phyloP scores from a whole-genome alignment of 306 rosid genomes.

The Hippophae rhamnoides region DNA sequence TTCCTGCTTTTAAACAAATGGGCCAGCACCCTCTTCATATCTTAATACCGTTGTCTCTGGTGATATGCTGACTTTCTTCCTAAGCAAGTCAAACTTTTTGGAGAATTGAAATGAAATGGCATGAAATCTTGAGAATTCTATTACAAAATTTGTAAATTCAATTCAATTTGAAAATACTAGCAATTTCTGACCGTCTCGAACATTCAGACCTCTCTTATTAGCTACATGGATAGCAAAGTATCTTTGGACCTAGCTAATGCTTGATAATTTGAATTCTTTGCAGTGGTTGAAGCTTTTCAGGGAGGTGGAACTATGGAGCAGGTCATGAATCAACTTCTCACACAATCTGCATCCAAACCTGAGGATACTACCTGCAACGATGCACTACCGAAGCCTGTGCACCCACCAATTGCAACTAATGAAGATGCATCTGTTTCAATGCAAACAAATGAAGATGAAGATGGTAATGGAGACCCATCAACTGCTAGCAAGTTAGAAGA shows the following conservation, averaged over 20 bases:
- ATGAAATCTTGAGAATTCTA: too few species aligned
- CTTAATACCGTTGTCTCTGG: too few species aligned
- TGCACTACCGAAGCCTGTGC: slow-evolving; percentile 15
- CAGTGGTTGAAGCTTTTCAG: slow-evolving; percentile 57
- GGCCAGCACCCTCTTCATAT: neutral
- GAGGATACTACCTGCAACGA: slow-evolving; percentile 12
- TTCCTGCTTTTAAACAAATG: neutral
- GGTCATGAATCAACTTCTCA: slow-evolving; percentile 33
- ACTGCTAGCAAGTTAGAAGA: slow-evolving; percentile 18
- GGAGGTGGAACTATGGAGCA: slow-evolving; percentile 43
- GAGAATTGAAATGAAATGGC: too few species aligned
- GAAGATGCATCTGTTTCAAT: slow-evolving; percentile 21
- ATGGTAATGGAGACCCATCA: slow-evolving; percentile 26
- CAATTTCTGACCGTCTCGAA: neutral
- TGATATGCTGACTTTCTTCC: too few species aligned
- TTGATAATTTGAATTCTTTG: slow-evolving; percentile 24
- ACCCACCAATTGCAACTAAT: slow-evolving; percentile 12
- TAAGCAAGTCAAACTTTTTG: too few species aligned
- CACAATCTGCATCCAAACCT: slow-evolving; percentile 20
- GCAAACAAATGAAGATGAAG: slow-evolving; percentile 7
- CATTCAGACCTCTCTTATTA: neutral
- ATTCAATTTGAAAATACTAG: neutral
- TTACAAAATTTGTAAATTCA: too few species aligned
- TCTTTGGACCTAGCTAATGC: slow-evolving; percentile 1
- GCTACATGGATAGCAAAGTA: neutral